A percentile compares a stretch with the other conserved stretches of the same genome.
phyloP scores from a whole-genome alignment of 768 basidiomycete species.

The Xerocomus potaroensis region DNA sequence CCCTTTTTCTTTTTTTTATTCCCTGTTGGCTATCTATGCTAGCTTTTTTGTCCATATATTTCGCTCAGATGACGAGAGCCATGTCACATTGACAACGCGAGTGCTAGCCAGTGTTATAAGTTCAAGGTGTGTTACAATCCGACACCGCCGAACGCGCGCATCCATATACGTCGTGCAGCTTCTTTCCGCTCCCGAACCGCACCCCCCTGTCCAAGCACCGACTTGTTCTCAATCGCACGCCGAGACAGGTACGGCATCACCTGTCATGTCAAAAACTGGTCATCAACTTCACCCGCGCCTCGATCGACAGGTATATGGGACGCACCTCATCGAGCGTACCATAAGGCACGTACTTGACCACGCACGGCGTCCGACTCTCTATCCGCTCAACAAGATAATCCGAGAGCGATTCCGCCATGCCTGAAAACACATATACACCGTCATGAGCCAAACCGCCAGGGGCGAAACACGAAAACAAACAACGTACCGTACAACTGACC shows the following conservation, averaged over 20 bases:
- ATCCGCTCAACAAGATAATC: conserved; percentile 60
- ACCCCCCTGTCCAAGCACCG: conserved; percentile 68
- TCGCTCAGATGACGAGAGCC: no score
- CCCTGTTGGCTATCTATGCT: not conserved
- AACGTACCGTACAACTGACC: conserved; percentile 79
- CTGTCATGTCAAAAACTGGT: no score
- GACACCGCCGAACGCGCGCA: conserved; percentile 28
- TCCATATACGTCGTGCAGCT: conserved; percentile 27
- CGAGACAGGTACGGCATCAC: conserved; percentile 89
- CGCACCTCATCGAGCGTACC: conserved; percentile 62
- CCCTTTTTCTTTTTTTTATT: not conserved
- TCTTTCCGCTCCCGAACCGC: conserved; percentile 41
- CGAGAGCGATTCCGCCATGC: conserved; percentile 84
- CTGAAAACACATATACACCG: conserved; percentile 44
- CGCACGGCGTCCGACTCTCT: conserved; percentile 53
- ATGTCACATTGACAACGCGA: no score
- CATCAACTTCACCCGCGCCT: no score
- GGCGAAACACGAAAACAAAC: not conserved
- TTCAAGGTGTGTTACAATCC: conserved; percentile 12
- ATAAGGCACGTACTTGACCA: conserved; percentile 83
- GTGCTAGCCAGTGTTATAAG: no score
- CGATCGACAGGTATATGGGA: no score
- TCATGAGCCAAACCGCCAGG: no score
- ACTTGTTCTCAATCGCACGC: conserved; percentile 91
- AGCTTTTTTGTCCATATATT: no score